Conservation (phyloP, 495 filamentous ascomycete species). For the Chaetomium cochliodes region DNA sequence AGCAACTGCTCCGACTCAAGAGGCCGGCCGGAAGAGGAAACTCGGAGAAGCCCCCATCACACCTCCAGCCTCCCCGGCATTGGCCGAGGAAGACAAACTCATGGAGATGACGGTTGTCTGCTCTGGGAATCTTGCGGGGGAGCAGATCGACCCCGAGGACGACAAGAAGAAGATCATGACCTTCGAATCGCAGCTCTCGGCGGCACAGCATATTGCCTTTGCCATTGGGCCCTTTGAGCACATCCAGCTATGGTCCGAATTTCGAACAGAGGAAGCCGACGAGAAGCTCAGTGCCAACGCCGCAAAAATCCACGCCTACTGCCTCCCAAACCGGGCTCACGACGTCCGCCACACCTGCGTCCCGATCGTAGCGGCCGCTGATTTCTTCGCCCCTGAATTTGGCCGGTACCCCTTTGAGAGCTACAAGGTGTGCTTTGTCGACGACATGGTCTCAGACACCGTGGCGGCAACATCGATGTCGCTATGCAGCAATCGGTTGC, state of each 20-base stretch:
- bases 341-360: slow-evolving; percentile 79
- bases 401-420: slow-evolving; percentile 81
- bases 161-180: slow-evolving; percentile 76
- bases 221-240: slow-evolving; percentile 92
- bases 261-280: slow-evolving; percentile 84
- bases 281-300: slow-evolving; percentile 82
- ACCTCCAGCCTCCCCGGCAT: slow-evolving; percentile 27
- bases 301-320: slow-evolving; percentile 82
- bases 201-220: slow-evolving; percentile 86
- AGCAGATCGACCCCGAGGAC: slow-evolving; percentile 70
- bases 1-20: slow-evolving; percentile 10
- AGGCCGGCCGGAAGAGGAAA: slow-evolving; percentile 39
- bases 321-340: slow-evolving; percentile 74
- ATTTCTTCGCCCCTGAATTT: slow-evolving; percentile 81
- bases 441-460: slow-evolving; percentile 74
- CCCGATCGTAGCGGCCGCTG: slow-evolving; percentile 61
- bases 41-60: slow-evolving; percentile 34
- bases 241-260: slow-evolving; percentile 78
- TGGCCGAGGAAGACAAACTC: slow-evolving; percentile 74
- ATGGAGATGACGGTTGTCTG: slow-evolving; percentile 87
- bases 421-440: slow-evolving; percentile 91
- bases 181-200: slow-evolving; percentile 67
- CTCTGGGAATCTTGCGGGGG: slow-evolving; percentile 82
- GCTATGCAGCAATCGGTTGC: slow-evolving; percentile 80
- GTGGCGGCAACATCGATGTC: slow-evolving; percentile 76